Conservation (phyloP, 2,329 filamentous ascomycete genomes). For the Alternaria arbusti region DNA sequence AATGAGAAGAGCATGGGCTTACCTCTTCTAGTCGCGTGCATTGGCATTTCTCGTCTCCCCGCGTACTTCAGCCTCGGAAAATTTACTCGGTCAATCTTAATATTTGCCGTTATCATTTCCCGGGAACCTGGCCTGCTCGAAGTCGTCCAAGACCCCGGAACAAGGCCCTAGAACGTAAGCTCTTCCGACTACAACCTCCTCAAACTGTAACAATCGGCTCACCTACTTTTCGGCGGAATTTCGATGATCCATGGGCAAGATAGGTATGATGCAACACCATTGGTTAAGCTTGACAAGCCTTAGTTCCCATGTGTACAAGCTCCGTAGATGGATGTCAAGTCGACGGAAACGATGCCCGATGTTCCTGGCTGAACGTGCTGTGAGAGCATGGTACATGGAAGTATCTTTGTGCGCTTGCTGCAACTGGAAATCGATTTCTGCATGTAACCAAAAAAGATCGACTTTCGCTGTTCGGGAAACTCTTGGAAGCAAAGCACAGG, state of each 20-base stretch:
- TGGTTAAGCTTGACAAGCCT: neutral
- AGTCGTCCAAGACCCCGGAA: neutral
- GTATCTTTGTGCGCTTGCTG: neutral
- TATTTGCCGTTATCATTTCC: slow-evolving; percentile 4
- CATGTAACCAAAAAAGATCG: neutral
- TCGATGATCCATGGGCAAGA: neutral
- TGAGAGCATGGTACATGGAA: neutral
- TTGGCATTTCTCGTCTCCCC: slow-evolving; percentile 6
- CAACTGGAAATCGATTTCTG: neutral
- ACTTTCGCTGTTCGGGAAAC: neutral
- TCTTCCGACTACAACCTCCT: neutral
- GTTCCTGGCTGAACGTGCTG: neutral
- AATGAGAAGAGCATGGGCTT: neutral
- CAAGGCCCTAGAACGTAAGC: neutral
- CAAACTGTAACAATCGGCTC: neutral
- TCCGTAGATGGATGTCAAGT: neutral
- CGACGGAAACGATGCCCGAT: neutral
- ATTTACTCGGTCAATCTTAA: neutral
- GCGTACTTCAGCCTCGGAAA: slow-evolving; percentile 10
- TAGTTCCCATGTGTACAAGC: neutral
- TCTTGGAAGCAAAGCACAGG: neutral
- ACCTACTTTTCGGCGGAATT: neutral
- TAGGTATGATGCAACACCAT: neutral
- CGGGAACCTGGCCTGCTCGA: neutral
- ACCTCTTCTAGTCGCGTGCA: neutral